Conservation (phyloP, 768 basidiomycete genomes). For the Auriculariales sp. region DNA sequence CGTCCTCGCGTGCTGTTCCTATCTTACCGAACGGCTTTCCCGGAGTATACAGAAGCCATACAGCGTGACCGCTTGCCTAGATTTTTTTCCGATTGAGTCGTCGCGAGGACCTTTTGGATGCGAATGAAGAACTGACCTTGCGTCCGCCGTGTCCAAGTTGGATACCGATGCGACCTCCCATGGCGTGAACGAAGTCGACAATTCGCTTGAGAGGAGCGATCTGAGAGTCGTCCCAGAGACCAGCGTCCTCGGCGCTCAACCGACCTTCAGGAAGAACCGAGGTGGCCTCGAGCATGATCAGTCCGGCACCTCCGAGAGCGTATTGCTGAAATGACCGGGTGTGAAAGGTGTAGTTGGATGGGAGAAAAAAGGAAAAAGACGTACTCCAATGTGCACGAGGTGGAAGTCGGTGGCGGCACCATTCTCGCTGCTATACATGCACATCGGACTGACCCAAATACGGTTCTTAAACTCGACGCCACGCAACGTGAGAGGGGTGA, state of each 20-base stretch:
- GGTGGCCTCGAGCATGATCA: slow-evolving; percentile 62
- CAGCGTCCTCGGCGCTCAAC: slow-evolving; percentile 59
- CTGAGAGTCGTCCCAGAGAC: slow-evolving; percentile 66
- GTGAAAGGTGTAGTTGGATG: too few relatives aligned
- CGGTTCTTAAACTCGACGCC: slow-evolving; percentile 59
- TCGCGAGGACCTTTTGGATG: slow-evolving; percentile 48
- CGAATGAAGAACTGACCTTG: slow-evolving; percentile 55
- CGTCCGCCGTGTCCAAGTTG: slow-evolving; percentile 69
- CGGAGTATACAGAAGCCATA: slow-evolving; percentile 39
- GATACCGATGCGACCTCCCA: slow-evolving; percentile 57
- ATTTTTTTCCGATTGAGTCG: too few relatives aligned
- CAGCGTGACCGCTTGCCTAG: slow-evolving; percentile 47
- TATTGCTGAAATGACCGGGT: slow-evolving; percentile 25
- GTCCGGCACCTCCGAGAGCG: slow-evolving; percentile 57
- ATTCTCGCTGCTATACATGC: slow-evolving; percentile 61
- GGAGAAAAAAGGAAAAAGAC: slow-evolving; percentile 3
- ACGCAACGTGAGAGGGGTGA: slow-evolving; percentile 48
- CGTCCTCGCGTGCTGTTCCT: slow-evolving; percentile 26
- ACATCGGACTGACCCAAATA: slow-evolving; percentile 67
- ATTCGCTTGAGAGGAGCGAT: slow-evolving; percentile 55
- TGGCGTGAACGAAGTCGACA: slow-evolving; percentile 57
- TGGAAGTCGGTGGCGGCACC: slow-evolving; percentile 78
- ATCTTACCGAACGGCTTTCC: slow-evolving; percentile 16
- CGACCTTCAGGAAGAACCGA: slow-evolving; percentile 51
- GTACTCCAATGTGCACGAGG: slow-evolving; percentile 58